phyloP scores from a whole-genome alignment of 192 early-diverging fungal species.

The Linnemannia hyalina region DNA sequence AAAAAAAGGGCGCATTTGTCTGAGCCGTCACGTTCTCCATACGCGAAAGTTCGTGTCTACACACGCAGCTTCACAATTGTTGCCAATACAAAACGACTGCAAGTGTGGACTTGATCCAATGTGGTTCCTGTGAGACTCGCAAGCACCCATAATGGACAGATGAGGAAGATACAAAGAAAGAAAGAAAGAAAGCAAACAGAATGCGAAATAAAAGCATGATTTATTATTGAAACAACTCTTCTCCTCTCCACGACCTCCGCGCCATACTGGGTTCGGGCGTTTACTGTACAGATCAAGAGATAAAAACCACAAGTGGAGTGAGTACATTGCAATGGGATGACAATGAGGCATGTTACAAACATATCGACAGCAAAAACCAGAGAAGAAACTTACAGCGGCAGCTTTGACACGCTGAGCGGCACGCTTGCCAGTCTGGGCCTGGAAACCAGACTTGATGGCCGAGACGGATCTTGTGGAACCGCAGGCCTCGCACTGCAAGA shows the following conservation, averaged over 20 bases:
- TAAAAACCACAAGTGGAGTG: not conserved
- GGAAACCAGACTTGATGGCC: constrained; percentile 97
- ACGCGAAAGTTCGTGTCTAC: too few species aligned
- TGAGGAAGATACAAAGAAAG: not conserved
- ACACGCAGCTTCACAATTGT: not conserved
- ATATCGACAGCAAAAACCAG: not conserved
- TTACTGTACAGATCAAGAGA: constrained; percentile 5
- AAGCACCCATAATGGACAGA: not conserved
- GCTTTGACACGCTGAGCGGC: constrained; percentile 61
- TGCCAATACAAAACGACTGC: not conserved
- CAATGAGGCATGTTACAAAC: not conserved
- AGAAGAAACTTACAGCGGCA: constrained; percentile 35
- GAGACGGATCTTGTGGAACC: constrained; percentile 95
- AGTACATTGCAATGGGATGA: not conserved
- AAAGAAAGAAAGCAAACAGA: not conserved
- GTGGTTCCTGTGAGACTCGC: not conserved
- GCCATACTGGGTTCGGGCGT: not conserved
- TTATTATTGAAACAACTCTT: constrained; percentile 3
- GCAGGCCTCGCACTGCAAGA: constrained; percentile 97
- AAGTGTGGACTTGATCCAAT: not conserved
- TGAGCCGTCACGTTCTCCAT: not conserved
- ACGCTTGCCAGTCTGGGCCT: constrained; percentile 82
- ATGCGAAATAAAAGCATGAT: constrained; percentile 9
- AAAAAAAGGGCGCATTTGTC: not conserved
- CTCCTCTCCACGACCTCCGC: not conserved